Evolutionary conservation across 768 basidiomycete genomes (phyloP), one percentile per base, ranked within the genome.

Genomic region (Mycena indigotica): DNA sequence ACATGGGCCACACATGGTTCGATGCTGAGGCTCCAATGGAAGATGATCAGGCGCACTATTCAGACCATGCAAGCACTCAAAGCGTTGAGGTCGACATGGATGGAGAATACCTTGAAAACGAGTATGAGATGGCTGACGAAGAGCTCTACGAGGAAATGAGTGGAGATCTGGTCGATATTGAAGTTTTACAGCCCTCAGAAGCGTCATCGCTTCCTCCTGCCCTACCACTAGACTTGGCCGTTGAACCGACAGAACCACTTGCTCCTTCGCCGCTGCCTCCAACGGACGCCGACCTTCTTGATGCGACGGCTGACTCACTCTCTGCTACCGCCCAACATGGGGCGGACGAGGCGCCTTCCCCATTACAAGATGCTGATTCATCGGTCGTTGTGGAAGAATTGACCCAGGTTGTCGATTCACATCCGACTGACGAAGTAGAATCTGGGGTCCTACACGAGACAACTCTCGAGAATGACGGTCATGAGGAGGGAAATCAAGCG

Each of bases 71-170:
- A 60, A 67, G 68, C 60, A 64, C 64, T 28, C 74, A 78, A 49
- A 79, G 77, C 40, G 76, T 87, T 51, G 86, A 88, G 67, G 79
- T 88, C 44, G 86, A 88, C 57, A 88, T 88, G 86, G 84, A 85
- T 53, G 73, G 78, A 48, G 79, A 80, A 55, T 72, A 77, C 32
- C 80, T 77, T 38, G 72, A 71, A 19, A 67, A 70, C 38, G 86
- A 87, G 69, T 87, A 83, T 61, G 82, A 83, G 45, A 84, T 84
- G 82, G 72, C 73, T 10, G 80, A 83, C 49, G 80, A 77, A 24
- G 71, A 69, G 57, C 60, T 66, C 25, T 69, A 65, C 10, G 66
- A 65, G 25, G 58, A 64, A 17, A 69, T 64, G 40, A 51, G 62
- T 41, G 61, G 65, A 55, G 77, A 79, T 48, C 55, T 76, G 46